Evolutionary conservation across 208 protist genomes (phyloP).

Genomic region (Trypanosoma grayi): DNA sequence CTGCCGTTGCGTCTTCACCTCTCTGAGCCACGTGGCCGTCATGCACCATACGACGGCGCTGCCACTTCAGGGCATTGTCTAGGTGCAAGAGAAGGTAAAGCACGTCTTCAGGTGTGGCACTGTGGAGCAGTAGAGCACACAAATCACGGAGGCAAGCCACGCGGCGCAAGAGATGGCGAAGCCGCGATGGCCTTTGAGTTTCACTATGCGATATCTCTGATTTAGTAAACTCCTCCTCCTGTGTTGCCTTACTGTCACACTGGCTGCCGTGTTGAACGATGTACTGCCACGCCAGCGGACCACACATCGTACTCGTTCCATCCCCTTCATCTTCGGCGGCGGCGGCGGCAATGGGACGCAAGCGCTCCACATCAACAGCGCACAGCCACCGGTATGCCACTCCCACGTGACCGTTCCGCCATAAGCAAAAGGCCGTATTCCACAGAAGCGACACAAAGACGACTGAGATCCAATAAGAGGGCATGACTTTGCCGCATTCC

Average conservation of each 20-base stretch:
- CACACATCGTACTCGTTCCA: not conserved
- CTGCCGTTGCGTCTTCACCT: not conserved
- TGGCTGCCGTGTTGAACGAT: not conserved
- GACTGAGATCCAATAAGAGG: slow-evolving; percentile 26
- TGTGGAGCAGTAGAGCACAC: slow-evolving; percentile 45
- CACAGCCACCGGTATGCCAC: slow-evolving; percentile 57
- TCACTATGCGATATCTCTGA: not conserved
- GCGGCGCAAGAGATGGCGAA: slow-evolving; percentile 18
- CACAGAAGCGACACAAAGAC: slow-evolving; percentile 48
- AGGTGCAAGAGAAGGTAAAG: slow-evolving; percentile 44
- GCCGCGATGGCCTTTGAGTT: not conserved
- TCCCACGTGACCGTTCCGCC: slow-evolving; percentile 54
- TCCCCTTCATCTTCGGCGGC: not conserved
- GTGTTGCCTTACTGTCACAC: too few species aligned
- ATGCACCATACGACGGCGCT: slow-evolving; percentile 11
- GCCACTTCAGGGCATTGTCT: slow-evolving; percentile 25
- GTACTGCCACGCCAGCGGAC: slow-evolving; percentile 1
- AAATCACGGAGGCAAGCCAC: slow-evolving; percentile 51
- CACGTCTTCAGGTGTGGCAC: slow-evolving; percentile 44
- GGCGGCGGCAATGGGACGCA: slow-evolving; percentile 12
- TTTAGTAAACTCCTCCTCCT: not conserved
- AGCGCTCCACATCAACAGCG: slow-evolving; percentile 33
- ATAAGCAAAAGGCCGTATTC: slow-evolving; percentile 53
- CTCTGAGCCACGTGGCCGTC: not conserved
- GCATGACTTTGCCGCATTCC: not conserved